These are phyloP conservation scores for Candida tammaniensis DNA, from an alignment of 805 yeast species.

Conservation along the genomic window DNA sequence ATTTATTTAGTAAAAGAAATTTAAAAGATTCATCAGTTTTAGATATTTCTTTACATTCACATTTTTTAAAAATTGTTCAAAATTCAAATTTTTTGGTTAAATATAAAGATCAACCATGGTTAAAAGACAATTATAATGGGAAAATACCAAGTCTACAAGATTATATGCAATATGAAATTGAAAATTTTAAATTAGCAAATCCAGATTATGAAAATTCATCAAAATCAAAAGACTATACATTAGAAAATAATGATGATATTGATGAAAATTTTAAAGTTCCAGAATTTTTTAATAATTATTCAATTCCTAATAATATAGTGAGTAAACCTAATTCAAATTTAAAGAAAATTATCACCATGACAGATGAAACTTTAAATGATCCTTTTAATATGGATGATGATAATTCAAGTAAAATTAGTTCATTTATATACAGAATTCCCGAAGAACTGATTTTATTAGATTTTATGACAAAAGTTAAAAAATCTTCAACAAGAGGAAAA, in stretches of 20 bases:
- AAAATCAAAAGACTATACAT: constrained; percentile 8
- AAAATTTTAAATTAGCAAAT: constrained; percentile 18
- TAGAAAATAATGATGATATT: constrained; percentile 16
- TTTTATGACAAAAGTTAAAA: constrained; percentile 55
- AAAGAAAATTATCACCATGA: constrained; percentile 19
- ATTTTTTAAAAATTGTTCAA: constrained; percentile 30
- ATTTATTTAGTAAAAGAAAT: constrained; percentile 39
- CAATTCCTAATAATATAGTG: constrained; percentile 18
- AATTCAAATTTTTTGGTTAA: constrained; percentile 29
- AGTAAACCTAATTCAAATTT: constrained; percentile 18
- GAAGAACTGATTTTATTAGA: constrained; percentile 68
- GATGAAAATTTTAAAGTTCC: constrained; percentile 27
- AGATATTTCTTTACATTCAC: constrained; percentile 46
- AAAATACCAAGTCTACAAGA: constrained; percentile 25
- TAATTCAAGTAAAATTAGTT: constrained; percentile 19
- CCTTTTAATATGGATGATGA: constrained; percentile 8
- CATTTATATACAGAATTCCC: constrained; percentile 61
- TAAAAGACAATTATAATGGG: constrained; percentile 17
- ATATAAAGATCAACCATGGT: constrained; percentile 31
- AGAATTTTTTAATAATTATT: constrained; percentile 25
- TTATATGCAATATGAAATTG: constrained; percentile 25
- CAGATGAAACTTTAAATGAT: constrained; percentile 9
- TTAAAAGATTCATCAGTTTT: constrained; percentile 50
- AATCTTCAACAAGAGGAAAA: constrained; percentile 21
- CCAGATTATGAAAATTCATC: constrained; percentile 13